Base-by-base conservation (phyloP, 345 rosid species). In the Lagerstroemia speciosa region DNA sequence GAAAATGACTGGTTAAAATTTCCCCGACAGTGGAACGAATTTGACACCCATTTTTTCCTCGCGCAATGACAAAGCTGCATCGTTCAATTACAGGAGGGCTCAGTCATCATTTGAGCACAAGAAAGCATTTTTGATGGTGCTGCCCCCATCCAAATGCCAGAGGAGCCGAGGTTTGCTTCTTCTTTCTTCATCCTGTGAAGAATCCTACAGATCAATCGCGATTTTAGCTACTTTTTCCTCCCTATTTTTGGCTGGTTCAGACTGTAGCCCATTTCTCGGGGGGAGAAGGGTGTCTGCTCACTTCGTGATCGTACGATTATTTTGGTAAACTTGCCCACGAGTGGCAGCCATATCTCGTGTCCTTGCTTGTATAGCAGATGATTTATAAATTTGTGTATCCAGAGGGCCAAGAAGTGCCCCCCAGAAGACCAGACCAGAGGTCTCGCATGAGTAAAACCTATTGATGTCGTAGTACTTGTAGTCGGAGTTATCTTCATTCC, bases 1-100 rank as follows among this genome's bases (percentile, higher is more conserved):
- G 72, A 48, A 60, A 69, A 60, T 60, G 36, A 33, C 48, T 43
- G 60, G 60, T 61, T 61, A 17, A 26, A 69, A 10, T 58, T 58
- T 58, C 34, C 46, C 30, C 43, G 60, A 30, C 34, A 16, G 67
- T 30, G 38, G 67, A 69, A 19, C 29, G 34, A 22, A 8, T 53
- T 53, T 53, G 60, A 53, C 60, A 48, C 55, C 15, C 34, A 24
- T 27, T 24, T 66, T 66, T 32, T 67, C 24, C 73, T n/a, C 33
- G 24, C 27, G 34, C 8, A 20, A 43, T 66, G 55, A 66, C 46
- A 66, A 58, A 58, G 63, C 63, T 66, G 55, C 34, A 43, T 43
- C 57, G 26, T 66, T 48, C n/a, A 11, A 16, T 38, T 64, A 34
- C 46, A 15, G 79, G 67, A 20, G 27, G 31, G 48, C 29, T 41